Evolutionary conservation across 2,329 filamentous ascomycete genomes (phyloP).

Genomic region (Lasiodiplodia sp.): DNA sequence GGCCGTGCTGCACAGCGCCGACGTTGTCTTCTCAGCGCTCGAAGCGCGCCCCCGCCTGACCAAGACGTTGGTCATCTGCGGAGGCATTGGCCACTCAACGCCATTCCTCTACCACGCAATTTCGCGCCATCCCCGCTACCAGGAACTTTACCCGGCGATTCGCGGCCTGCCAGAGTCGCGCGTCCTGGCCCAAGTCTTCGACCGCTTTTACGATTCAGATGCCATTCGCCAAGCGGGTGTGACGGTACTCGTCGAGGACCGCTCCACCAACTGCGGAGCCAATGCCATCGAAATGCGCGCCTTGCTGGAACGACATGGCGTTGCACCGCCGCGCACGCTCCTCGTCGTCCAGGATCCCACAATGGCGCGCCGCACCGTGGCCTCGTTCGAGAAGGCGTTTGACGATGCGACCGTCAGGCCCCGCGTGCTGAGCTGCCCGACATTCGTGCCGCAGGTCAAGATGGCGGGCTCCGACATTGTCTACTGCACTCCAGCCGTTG

Average conservation of each 20-base stretch:
- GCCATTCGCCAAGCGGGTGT: conserved; percentile 38
- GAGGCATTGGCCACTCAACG: conserved; percentile 57
- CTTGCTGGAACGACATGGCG: conserved; percentile 43
- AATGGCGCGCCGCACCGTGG: conserved; percentile 52
- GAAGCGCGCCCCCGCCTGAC: conserved; percentile 40
- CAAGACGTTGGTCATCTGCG: conserved; percentile 51
- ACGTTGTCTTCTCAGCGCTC: conserved; percentile 45
- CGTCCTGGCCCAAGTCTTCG: conserved; percentile 48
- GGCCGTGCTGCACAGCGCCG: conserved; percentile 47
- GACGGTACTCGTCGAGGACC: conserved; percentile 50
- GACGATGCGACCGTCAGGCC: conserved; percentile 33
- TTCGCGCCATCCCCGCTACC: conserved; percentile 40
- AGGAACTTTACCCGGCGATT: conserved; percentile 38
- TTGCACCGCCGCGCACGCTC: conserved; percentile 37
- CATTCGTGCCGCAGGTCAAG: conserved; percentile 39
- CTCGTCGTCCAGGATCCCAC: conserved; percentile 56
- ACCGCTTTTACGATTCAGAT: conserved; percentile 39
- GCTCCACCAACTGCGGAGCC: conserved; percentile 56
- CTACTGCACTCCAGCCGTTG: conserved; percentile 1
- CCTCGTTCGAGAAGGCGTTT: conserved; percentile 52
- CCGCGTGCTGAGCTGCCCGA: conserved; percentile 42
- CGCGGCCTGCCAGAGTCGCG: conserved; percentile 50
- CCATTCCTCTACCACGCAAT: conserved; percentile 52
- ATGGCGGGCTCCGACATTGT: conserved; percentile 25
- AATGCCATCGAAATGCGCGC: conserved; percentile 50